A percentile compares a stretch with the other conserved stretches of the same genome.
These are phyloP conservation scores for Fomes fomentarius DNA, from an alignment of 1,284 basidiomycete species.

Conservation along the genomic window DNA sequence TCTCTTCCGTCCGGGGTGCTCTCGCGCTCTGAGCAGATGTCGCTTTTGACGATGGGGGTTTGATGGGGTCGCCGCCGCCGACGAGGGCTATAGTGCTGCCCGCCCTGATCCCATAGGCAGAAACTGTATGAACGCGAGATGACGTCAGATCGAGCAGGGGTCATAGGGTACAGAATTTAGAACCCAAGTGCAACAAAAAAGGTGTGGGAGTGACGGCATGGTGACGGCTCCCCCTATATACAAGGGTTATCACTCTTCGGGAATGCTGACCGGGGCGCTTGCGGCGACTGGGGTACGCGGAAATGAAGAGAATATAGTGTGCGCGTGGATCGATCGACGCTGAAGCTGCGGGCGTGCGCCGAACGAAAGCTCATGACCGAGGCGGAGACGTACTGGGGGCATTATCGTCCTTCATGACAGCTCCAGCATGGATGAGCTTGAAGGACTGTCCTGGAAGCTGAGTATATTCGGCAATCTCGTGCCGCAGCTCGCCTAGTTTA, in stretches of 20 bases:
- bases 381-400: conserved; percentile 55
- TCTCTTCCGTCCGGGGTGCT: conserved; percentile 49
- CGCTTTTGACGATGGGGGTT: conserved; percentile 27
- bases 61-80: conserved; percentile 40
- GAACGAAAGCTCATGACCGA: background rate
- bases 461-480: conserved; percentile 64
- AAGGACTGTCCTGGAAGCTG: conserved; percentile 64
- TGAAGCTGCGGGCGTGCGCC: conserved; percentile 1
- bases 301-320: conserved; percentile 10
- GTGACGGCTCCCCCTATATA: conserved; percentile 5
- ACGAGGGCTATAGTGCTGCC: conserved; percentile 69
- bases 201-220: conserved; percentile 19
- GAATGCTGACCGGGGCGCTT: conserved; percentile 17
- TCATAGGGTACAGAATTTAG: conserved; percentile 7
- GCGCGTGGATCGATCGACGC: conserved; percentile 18
- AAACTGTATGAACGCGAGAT: conserved; percentile 47
- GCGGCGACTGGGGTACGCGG: conserved; percentile 16
- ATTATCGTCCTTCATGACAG: conserved; percentile 77
- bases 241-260: conserved; percentile 11
- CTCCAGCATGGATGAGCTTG: conserved; percentile 79
- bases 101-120: conserved; percentile 61
- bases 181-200: background rate
- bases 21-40: conserved; percentile 28
- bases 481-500: conserved; percentile 55
- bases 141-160: conserved; percentile 17